Conservation (phyloP, 192 early-diverging fungal genomes). For the Podila epigama region DNA sequence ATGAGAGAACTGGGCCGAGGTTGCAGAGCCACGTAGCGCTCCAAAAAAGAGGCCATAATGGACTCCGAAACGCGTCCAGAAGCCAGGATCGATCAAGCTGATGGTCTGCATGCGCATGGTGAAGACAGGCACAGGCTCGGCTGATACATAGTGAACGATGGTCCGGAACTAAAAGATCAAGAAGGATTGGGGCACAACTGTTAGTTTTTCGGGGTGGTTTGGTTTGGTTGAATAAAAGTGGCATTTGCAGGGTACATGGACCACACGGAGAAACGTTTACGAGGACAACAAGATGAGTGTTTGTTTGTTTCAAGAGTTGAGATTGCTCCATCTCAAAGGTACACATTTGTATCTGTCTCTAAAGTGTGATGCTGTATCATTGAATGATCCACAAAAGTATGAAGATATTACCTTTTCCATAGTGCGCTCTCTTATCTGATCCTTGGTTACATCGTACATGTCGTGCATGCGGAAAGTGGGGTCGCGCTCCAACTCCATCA, state of each 20-base stretch:
- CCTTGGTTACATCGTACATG: conserved; percentile 77
- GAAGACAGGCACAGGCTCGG: conserved; percentile 68
- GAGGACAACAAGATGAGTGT: too few relatives aligned
- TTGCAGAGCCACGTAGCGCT: conserved; percentile 82
- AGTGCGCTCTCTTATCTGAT: conserved; percentile 80
- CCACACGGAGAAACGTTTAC: too few relatives aligned
- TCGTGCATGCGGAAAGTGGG: conserved; percentile 83
- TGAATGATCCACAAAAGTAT: too few relatives aligned
- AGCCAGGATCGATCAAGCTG: conserved; percentile 79
- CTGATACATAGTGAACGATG: conserved; percentile 69
- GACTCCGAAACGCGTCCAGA: conserved; percentile 91
- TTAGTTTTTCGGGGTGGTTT: neutral
- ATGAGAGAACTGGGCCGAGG: conserved; percentile 80
- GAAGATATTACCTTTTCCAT: conserved; percentile 74
- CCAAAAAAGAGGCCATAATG: conserved; percentile 90
- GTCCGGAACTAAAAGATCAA: conserved; percentile 50
- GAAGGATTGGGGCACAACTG: neutral
- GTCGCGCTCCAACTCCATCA: conserved; percentile 87
- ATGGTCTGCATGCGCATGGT: conserved; percentile 77
- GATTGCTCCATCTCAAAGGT: too few relatives aligned
- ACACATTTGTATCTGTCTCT: too few relatives aligned
- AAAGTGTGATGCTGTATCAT: too few relatives aligned
- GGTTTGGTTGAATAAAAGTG: too few relatives aligned
- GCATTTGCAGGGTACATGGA: neutral
- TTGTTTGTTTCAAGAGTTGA: too few relatives aligned